These are phyloP conservation scores for Patellifolia procumbens DNA, from an alignment of 179 eudicot genomes.

Conservation along the genomic window DNA sequence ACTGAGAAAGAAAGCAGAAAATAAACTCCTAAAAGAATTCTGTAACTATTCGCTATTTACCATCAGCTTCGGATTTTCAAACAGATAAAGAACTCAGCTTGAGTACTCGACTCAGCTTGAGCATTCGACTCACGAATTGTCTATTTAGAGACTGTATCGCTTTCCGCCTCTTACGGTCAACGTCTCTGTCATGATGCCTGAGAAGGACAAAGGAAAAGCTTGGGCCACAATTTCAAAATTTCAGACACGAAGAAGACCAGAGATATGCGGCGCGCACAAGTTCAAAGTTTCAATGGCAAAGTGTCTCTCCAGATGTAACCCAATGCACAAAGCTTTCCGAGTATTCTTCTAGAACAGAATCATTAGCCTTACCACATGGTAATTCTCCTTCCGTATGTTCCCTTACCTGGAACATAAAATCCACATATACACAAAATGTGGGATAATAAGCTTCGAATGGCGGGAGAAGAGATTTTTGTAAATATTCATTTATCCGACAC, in stretches of 20 bases:
- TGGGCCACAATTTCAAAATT: neutral
- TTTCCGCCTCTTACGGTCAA: neutral
- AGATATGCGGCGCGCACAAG: neutral
- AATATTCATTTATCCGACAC: neutral
- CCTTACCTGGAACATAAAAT: constrained; percentile 33
- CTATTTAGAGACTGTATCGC: too few species aligned
- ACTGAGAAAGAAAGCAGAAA: neutral
- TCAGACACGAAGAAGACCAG: neutral
- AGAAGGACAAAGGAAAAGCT: constrained; percentile 2
- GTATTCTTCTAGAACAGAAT: constrained; percentile 44
- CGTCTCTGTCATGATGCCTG: neutral
- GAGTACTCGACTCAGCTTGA: neutral
- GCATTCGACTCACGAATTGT: too few species aligned
- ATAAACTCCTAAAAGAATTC: constrained; percentile 36
- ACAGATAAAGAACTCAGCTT: neutral
- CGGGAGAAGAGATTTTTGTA: neutral
- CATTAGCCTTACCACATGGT: constrained; percentile 30
- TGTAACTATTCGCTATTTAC: constrained; percentile 40
- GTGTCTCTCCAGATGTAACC: constrained; percentile 56
- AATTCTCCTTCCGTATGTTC: constrained; percentile 34
- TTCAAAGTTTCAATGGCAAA: constrained; percentile 37
- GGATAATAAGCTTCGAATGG: too few species aligned
- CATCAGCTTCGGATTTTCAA: constrained; percentile 22
- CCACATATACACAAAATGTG: neutral
- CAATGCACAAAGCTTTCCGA: constrained; percentile 57